Evolutionary conservation across 2,329 filamentous ascomycete species (phyloP), one percentile per base, ranked within the genome.

Genomic region (Diaporthe ampelina): DNA sequence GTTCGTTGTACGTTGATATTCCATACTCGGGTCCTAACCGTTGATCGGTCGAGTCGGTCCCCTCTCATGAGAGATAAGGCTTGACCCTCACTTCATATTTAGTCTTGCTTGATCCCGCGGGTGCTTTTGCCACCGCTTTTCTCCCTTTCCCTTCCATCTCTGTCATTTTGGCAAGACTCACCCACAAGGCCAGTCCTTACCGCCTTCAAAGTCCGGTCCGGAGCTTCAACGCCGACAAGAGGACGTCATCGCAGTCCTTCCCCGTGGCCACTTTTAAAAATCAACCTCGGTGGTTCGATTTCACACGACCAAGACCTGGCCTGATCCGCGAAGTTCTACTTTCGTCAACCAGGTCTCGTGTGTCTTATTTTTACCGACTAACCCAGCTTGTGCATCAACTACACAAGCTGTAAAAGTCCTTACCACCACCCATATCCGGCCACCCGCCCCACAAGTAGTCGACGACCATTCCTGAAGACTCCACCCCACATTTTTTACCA

Each of bases 51-150:
- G 56, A 45, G 13, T 63, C 29, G 19, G 45, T 61, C 45, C 29
- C 58, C 29, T 40, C 57, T 37, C 70, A 52, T 63, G 32, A 72
- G 54, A 48, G 45, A 72, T 72, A 48, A 57, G 52, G 40, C 29
- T 26, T 29, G 72, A 45, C 56, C 71, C 24, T 73, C 29, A 59
- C 32, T 56, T 43, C 58, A 58, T 73, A 67, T 73, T 56, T 73
- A 65, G 70, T 67, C 68, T 13, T 56, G 43, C 17, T 37, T 70
- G 24, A 37, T 57, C n/a, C 45, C 56, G 43, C 56, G 24, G 40
- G 45, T 9, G 5, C 32, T 70, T 54, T 70, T 26, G 50, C 43
- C 57, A 32, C 58, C 37, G 29, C 13, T 50, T 35, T 54, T 35
- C 29, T 24, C 32, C 10, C 50, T 32, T 57, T 35, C 9, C 24